Conservation (phyloP, 2,329 filamentous ascomycete genomes). For the Escovopsis weberi region DNA sequence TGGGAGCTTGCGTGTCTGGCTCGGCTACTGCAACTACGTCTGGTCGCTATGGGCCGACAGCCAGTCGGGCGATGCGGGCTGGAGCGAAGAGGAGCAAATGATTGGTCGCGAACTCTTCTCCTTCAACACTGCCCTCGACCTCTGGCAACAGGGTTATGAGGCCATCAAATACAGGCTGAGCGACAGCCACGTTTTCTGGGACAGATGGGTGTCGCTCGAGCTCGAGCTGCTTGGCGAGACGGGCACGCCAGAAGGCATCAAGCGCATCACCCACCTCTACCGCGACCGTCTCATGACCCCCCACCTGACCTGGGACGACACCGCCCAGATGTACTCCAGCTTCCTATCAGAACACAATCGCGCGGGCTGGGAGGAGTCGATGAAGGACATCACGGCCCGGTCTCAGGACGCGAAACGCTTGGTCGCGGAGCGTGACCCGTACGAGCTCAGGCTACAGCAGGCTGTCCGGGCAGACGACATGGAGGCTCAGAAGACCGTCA, state of each 20-base stretch:
- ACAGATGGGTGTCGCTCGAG: conserved; percentile 61
- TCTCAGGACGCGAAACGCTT: conserved; percentile 53
- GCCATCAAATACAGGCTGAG: conserved; percentile 59
- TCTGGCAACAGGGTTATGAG: conserved; percentile 59
- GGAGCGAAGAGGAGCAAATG: conserved; percentile 53
- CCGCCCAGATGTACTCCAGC: conserved; percentile 58
- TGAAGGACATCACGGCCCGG: conserved; percentile 51
- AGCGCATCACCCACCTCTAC: conserved; percentile 54
- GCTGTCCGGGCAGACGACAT: conserved; percentile 42
- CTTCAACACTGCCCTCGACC: conserved; percentile 47
- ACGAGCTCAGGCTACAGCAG: conserved; percentile 50
- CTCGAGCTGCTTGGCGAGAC: conserved; percentile 49
- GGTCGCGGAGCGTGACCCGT: conserved; percentile 44
- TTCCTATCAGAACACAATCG: conserved; percentile 61
- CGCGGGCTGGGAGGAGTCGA: conserved; percentile 56
- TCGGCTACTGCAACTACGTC: conserved; percentile 65
- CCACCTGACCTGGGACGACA: conserved; percentile 61
- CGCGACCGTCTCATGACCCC: conserved; percentile 56
- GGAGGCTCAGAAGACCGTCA: conserved; percentile 34
- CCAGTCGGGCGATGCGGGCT: conserved; percentile 37
- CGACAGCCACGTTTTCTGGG: conserved; percentile 68
- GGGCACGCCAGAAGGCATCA: conserved; percentile 40
- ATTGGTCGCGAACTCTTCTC: conserved; percentile 60
- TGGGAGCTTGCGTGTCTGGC: conserved; percentile 60
- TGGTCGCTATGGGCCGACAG: conserved; percentile 54